Percentiles rank a stretch among this genome's conserved stretches.
These are phyloP conservation scores for Melampsora americana DNA, from an alignment of 1,284 basidiomycete species.

Conservation along the genomic window DNA sequence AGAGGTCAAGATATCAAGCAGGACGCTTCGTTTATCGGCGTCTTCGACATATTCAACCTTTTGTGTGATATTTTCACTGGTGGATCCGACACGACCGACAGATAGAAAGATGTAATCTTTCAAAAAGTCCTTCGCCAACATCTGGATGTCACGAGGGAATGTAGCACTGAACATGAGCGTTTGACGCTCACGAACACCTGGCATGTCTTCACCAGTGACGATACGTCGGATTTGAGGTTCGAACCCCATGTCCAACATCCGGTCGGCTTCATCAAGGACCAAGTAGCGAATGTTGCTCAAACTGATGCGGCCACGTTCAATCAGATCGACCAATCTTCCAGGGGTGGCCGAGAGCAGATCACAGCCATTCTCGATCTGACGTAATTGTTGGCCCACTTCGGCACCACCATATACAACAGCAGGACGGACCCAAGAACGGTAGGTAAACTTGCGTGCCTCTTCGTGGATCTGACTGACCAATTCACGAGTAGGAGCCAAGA, in stretches of 20 bases:
- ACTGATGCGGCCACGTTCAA: slow-evolving; percentile 95
- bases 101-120: slow-evolving; percentile 90
- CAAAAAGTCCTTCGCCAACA: slow-evolving; percentile 50
- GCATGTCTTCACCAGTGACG: slow-evolving; percentile 98
- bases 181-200: slow-evolving; percentile 82
- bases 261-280: slow-evolving; percentile 97
- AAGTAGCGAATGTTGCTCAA: slow-evolving; percentile 95
- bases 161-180: slow-evolving; percentile 99
- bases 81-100: slow-evolving; percentile 95
- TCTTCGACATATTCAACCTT: slow-evolving; percentile 98
- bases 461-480: slow-evolving; percentile 99
- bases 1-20: slow-evolving; percentile 87
- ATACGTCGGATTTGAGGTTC: slow-evolving; percentile 98
- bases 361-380: slow-evolving; percentile 91
- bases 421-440: slow-evolving; percentile 97
- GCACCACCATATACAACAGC: slow-evolving; percentile 99
- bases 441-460: slow-evolving; percentile 97
- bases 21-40: slow-evolving; percentile 89
- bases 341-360: slow-evolving; percentile 97
- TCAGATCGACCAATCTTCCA: slow-evolving; percentile 95
- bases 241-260: slow-evolving; percentile 99
- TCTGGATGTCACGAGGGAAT: slow-evolving; percentile 97
- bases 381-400: slow-evolving; percentile 91
- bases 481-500: slow-evolving; percentile 96
- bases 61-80: slow-evolving; percentile 99